These are phyloP conservation scores for Metschnikowia kunwiensis DNA, from an alignment of 805 yeast species.

Conservation along the genomic window DNA sequence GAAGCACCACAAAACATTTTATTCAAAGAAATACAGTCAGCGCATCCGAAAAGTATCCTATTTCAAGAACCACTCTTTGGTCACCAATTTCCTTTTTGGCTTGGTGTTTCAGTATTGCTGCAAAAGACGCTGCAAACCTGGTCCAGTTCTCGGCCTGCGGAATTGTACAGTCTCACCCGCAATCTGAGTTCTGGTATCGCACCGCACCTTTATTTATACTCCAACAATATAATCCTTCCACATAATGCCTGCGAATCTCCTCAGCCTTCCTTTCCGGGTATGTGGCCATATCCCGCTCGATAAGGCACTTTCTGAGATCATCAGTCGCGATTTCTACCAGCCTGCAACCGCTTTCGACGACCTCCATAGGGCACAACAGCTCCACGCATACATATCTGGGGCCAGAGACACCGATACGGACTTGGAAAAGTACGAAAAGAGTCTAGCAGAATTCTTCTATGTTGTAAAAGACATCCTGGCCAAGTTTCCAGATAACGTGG, in stretches of 20 bases:
- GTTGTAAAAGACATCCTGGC: conserved; percentile 41
- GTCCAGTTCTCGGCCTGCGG: too few species aligned
- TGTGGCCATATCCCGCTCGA: conserved; percentile 8
- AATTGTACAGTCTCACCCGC: too few species aligned
- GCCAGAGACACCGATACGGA: conserved; percentile 27
- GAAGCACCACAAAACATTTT: too few species aligned
- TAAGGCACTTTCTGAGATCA: conserved; percentile 38
- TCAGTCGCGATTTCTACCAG: conserved; percentile 46
- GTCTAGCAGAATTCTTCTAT: conserved; percentile 45
- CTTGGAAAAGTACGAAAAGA: conserved; percentile 19
- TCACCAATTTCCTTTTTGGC: too few species aligned
- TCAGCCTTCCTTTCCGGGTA: conserved; percentile 8
- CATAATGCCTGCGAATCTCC: conserved; percentile 12
- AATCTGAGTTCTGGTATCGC: too few species aligned
- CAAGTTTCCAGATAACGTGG: conserved; percentile 63
- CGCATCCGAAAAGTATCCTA: too few species aligned
- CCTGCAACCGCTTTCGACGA: conserved; percentile 36
- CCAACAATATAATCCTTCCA: too few species aligned
- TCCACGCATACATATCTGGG: conserved; percentile 41
- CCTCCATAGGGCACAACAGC: conserved; percentile 38
- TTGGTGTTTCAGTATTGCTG: too few species aligned
- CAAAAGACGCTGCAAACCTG: too few species aligned
- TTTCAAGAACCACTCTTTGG: too few species aligned
- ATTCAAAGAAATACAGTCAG: too few species aligned
- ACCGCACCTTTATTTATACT: too few species aligned